A percentile compares a stretch with the other conserved stretches of the same genome.
Conservation (phyloP, 306 rosid species). For the Cercis canadensis region DNA sequence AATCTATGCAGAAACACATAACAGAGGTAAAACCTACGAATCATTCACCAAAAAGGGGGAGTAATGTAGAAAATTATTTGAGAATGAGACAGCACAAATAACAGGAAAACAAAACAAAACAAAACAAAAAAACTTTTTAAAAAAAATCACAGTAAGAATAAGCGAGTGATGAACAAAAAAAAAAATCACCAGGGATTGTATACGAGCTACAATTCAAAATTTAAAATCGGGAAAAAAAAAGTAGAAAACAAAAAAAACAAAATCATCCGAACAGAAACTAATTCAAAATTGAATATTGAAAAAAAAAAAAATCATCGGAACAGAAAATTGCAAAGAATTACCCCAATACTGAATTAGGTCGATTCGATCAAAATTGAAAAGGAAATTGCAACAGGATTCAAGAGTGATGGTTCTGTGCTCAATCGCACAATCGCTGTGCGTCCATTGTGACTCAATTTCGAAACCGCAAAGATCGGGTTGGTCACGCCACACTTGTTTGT, state of each 20-base stretch:
- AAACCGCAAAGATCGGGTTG: neutral
- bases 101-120: too few species aligned
- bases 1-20: too few species aligned
- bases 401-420: neutral
- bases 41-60: too few species aligned
- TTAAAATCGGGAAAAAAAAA: neutral
- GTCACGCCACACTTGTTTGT: neutral
- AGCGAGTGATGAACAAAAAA: too few species aligned
- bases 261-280: neutral
- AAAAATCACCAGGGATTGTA: too few species aligned
- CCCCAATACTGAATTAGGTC: neutral
- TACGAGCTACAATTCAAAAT: neutral
- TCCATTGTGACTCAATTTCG: neutral
- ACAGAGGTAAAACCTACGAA: too few species aligned
- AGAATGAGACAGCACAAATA: too few species aligned
- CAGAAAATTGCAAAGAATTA: neutral
- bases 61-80: too few species aligned
- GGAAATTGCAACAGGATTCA: too few species aligned
- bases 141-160: too few species aligned
- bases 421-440: neutral
- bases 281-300: neutral
- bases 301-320: neutral
- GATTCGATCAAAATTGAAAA: neutral
- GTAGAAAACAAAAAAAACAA: too few species aligned
- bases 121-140: too few species aligned